Evolutionary conservation across 1,139 yeast genomes (phyloP).

Genomic region (Sporopachydermia cereana): DNA sequence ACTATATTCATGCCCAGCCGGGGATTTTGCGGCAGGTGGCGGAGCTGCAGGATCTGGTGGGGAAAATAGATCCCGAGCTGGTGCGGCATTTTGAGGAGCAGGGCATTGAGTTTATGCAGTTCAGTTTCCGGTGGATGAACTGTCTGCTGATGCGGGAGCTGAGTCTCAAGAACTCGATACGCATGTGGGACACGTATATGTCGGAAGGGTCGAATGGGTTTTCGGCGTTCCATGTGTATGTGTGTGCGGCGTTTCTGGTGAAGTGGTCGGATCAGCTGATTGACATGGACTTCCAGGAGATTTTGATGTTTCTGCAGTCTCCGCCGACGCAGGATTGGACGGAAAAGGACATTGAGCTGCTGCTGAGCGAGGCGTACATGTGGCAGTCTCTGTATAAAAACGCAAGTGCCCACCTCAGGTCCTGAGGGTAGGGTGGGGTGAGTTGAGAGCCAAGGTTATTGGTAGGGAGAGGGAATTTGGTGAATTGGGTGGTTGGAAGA

Average conservation of each 20-base stretch:
- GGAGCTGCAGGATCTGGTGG: constrained; percentile 64
- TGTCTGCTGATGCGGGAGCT: constrained; percentile 92
- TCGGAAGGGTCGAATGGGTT: constrained; percentile 85
- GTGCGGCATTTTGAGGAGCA: constrained; percentile 67
- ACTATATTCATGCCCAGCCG: constrained; percentile 95
- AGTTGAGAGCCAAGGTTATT: too few relatives aligned
- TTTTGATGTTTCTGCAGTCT: constrained; percentile 76
- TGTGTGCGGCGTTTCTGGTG: constrained; percentile 93
- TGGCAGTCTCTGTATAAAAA: constrained; percentile 91
- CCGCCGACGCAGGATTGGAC: constrained; percentile 83
- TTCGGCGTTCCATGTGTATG: constrained; percentile 89
- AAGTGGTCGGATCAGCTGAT: constrained; percentile 72
- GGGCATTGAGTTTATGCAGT: constrained; percentile 85
- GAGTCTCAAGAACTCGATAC: constrained; percentile 58
- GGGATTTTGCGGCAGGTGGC: constrained; percentile 88
- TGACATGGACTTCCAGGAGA: constrained; percentile 90
- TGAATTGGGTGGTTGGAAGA: too few relatives aligned
- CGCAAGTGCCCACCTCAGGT: constrained; percentile 69
- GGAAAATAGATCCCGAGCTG: constrained; percentile 65
- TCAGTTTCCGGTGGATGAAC: constrained; percentile 98
- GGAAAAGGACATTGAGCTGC: constrained; percentile 81
- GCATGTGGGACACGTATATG: constrained; percentile 98
- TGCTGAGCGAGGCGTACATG: constrained; percentile 89
- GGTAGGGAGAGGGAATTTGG: not conserved
- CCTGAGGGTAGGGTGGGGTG: constrained; percentile 15